Evolutionary conservation across 352 stramenopile species (phyloP), one percentile per base, ranked within the genome.

Genomic region (Globisporangium acanthophoron): DNA sequence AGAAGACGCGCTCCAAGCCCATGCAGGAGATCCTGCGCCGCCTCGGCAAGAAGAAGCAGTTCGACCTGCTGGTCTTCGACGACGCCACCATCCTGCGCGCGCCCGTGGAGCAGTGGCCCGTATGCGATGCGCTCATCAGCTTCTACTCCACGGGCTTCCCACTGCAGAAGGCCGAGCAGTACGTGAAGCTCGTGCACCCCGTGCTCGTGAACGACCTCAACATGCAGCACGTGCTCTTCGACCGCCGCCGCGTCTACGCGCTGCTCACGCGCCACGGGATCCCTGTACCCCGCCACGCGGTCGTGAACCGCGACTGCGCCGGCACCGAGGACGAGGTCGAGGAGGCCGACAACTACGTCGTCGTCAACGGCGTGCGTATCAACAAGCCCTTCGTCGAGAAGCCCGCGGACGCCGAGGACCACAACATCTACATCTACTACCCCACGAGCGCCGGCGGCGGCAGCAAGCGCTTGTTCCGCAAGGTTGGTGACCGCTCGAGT

Each of bases 391-490:
- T 99, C 63, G 97, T 99, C 0, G 98, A 99, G 74, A 99, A 99
- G 75, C 98, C 98, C 0, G 96, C 98, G 1, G 85, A 99, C 71
- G 96, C 96, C 0, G 98, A 99, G 61, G 96, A 99, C 80, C 98
- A 99, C 74, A 99, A 99, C 66, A 96, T 99, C 61, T 97, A 98
- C 69, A 99, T 99, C 66, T 99, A 99, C 73, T 99, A 99, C 66
- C 97, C 97, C 0, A 97, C 90, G 24, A 98, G 82, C 56, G 96
- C 96, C 12, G 98, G 97, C 29, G 97, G 98, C 24, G 97, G 98
- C 29, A 98, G 94, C 67, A 99, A 99, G 69, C 96, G 97, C 21
- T 70, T 99, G 2, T 99, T 99, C 73, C 93, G 97, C 12, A 99
- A 99, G 75, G 92, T 99, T 13, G 87, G 86, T 49, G 88, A 97